phyloP scores from a whole-genome alignment of 768 basidiomycete genomes.

The button mushroom (Agaricus bisporus) region DNA sequence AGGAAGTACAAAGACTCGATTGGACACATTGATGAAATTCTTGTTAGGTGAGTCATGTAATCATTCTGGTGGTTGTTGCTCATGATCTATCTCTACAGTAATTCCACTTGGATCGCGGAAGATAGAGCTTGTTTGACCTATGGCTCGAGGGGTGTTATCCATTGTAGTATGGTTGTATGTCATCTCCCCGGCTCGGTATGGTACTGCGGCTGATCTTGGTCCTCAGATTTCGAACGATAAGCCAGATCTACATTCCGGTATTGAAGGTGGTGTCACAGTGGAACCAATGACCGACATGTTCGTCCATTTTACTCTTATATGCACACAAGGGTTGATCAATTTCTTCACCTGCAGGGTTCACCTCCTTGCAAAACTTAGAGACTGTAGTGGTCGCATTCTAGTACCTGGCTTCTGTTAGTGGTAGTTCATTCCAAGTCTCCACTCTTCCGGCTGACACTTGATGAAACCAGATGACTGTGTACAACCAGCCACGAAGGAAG shows the following conservation, averaged over 20 bases:
- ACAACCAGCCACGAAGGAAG: conserved; percentile 58
- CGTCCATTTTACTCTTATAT: conserved; percentile 13
- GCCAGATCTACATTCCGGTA: conserved; percentile 88
- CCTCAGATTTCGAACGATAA: conserved; percentile 59
- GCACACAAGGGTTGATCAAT: not conserved
- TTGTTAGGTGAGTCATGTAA: conserved; percentile 57
- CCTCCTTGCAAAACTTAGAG: conserved; percentile 65
- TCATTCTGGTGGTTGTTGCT: conserved; percentile 1
- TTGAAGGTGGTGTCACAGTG: conserved; percentile 81
- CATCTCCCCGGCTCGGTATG: not conserved
- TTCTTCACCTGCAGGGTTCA: conserved; percentile 48
- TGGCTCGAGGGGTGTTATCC: conserved; percentile 90
- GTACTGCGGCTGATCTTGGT: not conserved
- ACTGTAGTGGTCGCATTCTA: conserved; percentile 50
- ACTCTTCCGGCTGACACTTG: not conserved
- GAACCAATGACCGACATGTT: conserved; percentile 97
- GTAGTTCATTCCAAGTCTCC: not conserved
- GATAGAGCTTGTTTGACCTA: conserved; percentile 91
- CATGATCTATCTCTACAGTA: conserved; percentile 35
- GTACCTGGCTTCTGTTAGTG: conserved; percentile 82
- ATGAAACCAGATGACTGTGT: conserved; percentile 63
- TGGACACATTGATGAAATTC: conserved; percentile 82
- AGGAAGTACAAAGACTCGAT: conserved; percentile 71
- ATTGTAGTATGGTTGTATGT: conserved; percentile 69
- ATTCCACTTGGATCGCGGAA: conserved; percentile 96